Evolutionary conservation across 1,284 basidiomycete species (phyloP), one percentile per base, ranked within the genome.

Genomic region (Fomitopsis palustris): DNA sequence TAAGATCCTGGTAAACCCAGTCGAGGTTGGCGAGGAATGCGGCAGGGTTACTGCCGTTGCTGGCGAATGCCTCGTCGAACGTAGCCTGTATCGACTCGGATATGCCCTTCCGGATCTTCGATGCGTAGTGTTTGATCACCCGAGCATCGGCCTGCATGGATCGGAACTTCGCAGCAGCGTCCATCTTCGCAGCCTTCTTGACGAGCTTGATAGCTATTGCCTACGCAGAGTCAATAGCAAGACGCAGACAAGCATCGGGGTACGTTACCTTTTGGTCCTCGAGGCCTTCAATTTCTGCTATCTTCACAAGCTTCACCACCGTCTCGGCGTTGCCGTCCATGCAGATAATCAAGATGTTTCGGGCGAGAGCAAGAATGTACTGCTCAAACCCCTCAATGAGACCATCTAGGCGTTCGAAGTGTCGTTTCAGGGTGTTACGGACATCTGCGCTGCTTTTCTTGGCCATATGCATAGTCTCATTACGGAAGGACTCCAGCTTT

Each of bases 1-100:
- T 90, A 65, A 99, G 83, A 72, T 99, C 97, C 69, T 97, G 89
- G 75, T 96, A 98, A 67, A 99, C 86, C 94, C 95, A 99, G 49
- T 85, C 79, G 14, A 98, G 78, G 56, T 84, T 84, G 21, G 90
- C 87, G 59, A 99, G 79, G 74, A 97, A 97, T 0, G 76, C 80
- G 21, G 85, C 76, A 14, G 90, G 84, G 66, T 93, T 82, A 25
- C 82, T 78, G 64, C 85, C 80, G 66, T 86, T 80, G 33, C 80
- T 82, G 45, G 80, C 74, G 70, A 87, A 93, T 17, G 87, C 87
- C 23, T 82, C 81, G 7, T 90, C 82, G 67, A 97, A 94, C 58
- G 86, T 84, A 42, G 79, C 79, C 62, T 86, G 84, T 63, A 96
- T 92, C 2, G 92, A 88, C 17, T 90, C 84, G 2, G 85, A 80